Evolutionary conservation across 768 basidiomycete genomes (phyloP).

Genomic region (Lentinula aciculospora): DNA sequence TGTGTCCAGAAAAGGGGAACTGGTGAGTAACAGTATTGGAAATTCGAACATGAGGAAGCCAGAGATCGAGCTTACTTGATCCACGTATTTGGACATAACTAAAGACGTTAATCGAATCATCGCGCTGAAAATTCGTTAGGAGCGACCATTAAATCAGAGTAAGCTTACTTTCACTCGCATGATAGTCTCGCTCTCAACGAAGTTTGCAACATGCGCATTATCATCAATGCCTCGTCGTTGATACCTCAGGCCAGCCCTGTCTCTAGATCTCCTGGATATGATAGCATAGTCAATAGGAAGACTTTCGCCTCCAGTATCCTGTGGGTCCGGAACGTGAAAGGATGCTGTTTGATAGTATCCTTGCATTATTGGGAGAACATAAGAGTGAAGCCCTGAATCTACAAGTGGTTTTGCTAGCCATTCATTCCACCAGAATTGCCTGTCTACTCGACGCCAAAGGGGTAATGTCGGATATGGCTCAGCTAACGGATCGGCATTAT

Average conservation of each 20-base stretch:
- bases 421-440: conserved; percentile 96
- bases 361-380: conserved; percentile 89
- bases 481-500: conserved; percentile 44
- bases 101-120: conserved; percentile 72
- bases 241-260: conserved; percentile 90
- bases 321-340: conserved; percentile 55
- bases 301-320: conserved; percentile 30
- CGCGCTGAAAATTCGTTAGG: conserved; percentile 42
- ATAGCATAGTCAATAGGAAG: conserved; percentile 69
- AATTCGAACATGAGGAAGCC: neutral
- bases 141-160: neutral
- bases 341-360: conserved; percentile 80
- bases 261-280: conserved; percentile 79
- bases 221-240: conserved; percentile 94
- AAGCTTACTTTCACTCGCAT: conserved; percentile 70
- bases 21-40: conserved; percentile 22
- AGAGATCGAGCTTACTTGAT: conserved; percentile 56
- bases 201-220: conserved; percentile 90
- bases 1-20: conserved; percentile 95
- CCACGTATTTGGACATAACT: conserved; percentile 89
- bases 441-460: conserved; percentile 86
- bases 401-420: conserved; percentile 79
- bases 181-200: conserved; percentile 92
- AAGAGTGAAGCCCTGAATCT: conserved; percentile 85
- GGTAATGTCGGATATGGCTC: conserved; percentile 80